Conservation (phyloP, 352 stramenopile genomes). For the Pythium volutum region DNA sequence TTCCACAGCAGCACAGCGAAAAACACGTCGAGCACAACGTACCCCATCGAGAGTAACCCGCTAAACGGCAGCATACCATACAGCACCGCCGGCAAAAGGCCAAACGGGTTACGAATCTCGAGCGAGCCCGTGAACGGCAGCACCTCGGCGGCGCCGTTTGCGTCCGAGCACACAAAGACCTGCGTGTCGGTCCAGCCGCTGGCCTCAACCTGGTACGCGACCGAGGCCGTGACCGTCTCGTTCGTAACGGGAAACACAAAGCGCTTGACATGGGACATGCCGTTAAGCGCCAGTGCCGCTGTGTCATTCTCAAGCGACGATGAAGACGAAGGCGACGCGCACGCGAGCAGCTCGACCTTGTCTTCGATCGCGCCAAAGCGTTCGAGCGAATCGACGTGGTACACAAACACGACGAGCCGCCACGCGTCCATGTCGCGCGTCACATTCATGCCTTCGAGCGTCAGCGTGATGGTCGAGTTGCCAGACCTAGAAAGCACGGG, state of each 20-base stretch:
- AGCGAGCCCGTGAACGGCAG: conserved; percentile 65
- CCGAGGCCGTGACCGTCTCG: conserved; percentile 40
- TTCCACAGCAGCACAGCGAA: conserved; percentile 68
- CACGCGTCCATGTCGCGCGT: conserved; percentile 61
- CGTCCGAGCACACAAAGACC: conserved; percentile 72
- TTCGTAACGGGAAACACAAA: conserved; percentile 67
- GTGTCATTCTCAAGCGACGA: conserved; percentile 19
- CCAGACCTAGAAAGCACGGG: conserved; percentile 60
- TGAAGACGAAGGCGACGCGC: conserved; percentile 25
- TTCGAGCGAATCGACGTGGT: conserved; percentile 74
- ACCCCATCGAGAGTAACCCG: conserved; percentile 63
- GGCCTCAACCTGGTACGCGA: conserved; percentile 51
- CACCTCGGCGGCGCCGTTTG: conserved; percentile 43
- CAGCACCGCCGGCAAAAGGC: conserved; percentile 69
- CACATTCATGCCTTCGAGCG: conserved; percentile 71
- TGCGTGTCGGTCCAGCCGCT: conserved; percentile 82
- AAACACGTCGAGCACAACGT: conserved; percentile 74
- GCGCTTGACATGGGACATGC: conserved; percentile 64
- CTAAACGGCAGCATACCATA: conserved; percentile 88
- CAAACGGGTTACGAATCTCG: conserved; percentile 83
- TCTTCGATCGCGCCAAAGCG: conserved; percentile 55
- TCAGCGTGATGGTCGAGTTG: conserved; percentile 68
- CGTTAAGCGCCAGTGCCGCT: conserved; percentile 40
- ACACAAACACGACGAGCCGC: conserved; percentile 80
- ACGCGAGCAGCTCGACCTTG: conserved; percentile 78